Base-by-base conservation (phyloP, 371 early-diverging fungal genomes). In the Apophysomyces variabilis region DNA sequence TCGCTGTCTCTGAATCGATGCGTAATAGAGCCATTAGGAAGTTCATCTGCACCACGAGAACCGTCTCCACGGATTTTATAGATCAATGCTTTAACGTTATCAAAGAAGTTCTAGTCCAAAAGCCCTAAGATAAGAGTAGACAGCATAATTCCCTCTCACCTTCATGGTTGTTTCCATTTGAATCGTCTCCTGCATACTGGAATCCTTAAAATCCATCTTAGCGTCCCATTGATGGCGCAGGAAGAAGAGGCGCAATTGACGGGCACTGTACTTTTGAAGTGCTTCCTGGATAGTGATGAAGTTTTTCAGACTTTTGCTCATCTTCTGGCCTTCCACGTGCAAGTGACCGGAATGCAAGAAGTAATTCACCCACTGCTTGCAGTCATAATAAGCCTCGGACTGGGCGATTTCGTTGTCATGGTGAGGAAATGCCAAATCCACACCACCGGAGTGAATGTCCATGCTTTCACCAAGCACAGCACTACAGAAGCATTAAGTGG, bases 341-440 rank as follows among this genome's bases (percentile, higher is more conserved):
- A 99, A 87, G 82, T 99, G 99, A 37, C 99, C 99, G 54, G 96
- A 89, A 80, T 99, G 99, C 67, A 98, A 74, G 78, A 99, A 99
- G 88, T 99, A 99, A 77, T 97, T 99, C 72, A 97, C 93, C 99
- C 99, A 99, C 83, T 95, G 97, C 14, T 85, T 67, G 86, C 91
- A 91, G 71, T 90, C 88, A 75, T 89, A 95, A 73, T 94, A 90
- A 13, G 98, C 99, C 80, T 99, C 99, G 4, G 96, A 84, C 82
- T 99, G 99, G 7, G 99, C 99, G 57, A 99, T 72, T 80, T 99
- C 99, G 72, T 99, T 99, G 77, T 99, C 99, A 82, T 99, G 99
- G 76, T 99, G 99, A 47, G 99, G 99, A 89, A 99, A 99, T 12
- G 93, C 92, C 50, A 99, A 84, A 84, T 99, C 99, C 63, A 95